Evolutionary conservation across 108 stramenopile genomes (phyloP).

Genomic region (Epithemia pelagica): DNA sequence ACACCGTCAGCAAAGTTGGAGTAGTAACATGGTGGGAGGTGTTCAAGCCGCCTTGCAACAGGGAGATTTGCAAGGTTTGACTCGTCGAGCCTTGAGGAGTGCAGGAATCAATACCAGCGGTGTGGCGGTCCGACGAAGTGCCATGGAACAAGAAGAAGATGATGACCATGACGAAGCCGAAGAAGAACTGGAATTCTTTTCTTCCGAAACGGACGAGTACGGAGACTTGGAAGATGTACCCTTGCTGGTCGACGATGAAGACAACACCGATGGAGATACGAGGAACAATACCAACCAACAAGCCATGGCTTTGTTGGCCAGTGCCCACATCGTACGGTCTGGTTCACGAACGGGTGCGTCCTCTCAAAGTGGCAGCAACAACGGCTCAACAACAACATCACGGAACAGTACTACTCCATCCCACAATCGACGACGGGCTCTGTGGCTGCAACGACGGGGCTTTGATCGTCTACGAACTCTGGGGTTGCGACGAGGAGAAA

Average conservation of each 20-base stretch:
- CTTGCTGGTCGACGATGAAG: slow-evolving; percentile 8
- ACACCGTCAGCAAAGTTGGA: not conserved
- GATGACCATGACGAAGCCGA: slow-evolving; percentile 29
- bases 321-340: not conserved
- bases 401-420: not conserved
- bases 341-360: not conserved
- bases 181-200: not conserved
- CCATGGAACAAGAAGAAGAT: slow-evolving; percentile 2
- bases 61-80: slow-evolving; percentile 10
- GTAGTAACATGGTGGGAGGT: slow-evolving; percentile 15
- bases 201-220: not conserved
- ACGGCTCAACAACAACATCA: no score
- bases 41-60: slow-evolving; percentile 21
- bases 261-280: not conserved
- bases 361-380: not conserved
- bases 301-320: not conserved
- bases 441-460: slow-evolving; percentile 41
- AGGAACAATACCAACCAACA: not conserved
- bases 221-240: slow-evolving; percentile 14
- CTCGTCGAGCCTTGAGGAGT: slow-evolving; percentile 6
- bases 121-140: slow-evolving; percentile 2
- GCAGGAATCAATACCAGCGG: slow-evolving; percentile 1
- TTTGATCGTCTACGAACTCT: slow-evolving; percentile 73
- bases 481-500: slow-evolving; percentile 55
- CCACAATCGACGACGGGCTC: not conserved